phyloP scores from a whole-genome alignment of 2,329 filamentous ascomycete species.

The Exophiala bonariae region DNA sequence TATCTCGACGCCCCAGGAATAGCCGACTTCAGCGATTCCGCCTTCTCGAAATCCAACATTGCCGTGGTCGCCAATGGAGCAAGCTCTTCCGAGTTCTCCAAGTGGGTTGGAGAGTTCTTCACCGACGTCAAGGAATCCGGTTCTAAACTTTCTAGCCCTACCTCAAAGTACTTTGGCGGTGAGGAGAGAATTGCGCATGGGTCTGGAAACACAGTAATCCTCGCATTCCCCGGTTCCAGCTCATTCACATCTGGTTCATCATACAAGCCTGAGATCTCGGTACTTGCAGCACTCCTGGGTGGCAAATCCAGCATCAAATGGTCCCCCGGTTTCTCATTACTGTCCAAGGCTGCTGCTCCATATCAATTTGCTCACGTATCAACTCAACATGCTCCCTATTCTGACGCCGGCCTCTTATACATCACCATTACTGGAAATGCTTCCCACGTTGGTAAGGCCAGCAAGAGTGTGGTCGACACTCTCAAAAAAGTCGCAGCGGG shows the following conservation, averaged over 20 bases:
- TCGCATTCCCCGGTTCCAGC: slow-evolving; percentile 90
- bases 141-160: slow-evolving; percentile 58
- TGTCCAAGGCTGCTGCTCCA: slow-evolving; percentile 73
- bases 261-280: slow-evolving; percentile 86
- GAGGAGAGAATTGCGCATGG: slow-evolving; percentile 84
- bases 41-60: slow-evolving; percentile 87
- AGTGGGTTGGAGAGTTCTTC: slow-evolving; percentile 96
- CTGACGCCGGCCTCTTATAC: slow-evolving; percentile 86
- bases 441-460: slow-evolving; percentile 69
- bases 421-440: slow-evolving; percentile 78
- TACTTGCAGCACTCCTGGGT: slow-evolving; percentile 85
- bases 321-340: slow-evolving; percentile 86
- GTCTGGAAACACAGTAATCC: slow-evolving; percentile 77
- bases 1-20: slow-evolving; percentile 79
- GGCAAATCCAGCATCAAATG: slow-evolving; percentile 93
- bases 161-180: slow-evolving; percentile 88
- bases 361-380: slow-evolving; percentile 67
- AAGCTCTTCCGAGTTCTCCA: slow-evolving; percentile 70
- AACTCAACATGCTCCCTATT: slow-evolving; percentile 82
- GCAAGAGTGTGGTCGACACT: slow-evolving; percentile 74
- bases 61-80: slow-evolving; percentile 89
- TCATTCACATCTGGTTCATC: slow-evolving; percentile 65
- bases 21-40: slow-evolving; percentile 71
- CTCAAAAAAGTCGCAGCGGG: slow-evolving; percentile 80
- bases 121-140: slow-evolving; percentile 58